Evolutionary conservation across 495 filamentous ascomycete species (phyloP), one percentile per base, ranked within the genome.

Genomic region (Rhypophila decipiens): DNA sequence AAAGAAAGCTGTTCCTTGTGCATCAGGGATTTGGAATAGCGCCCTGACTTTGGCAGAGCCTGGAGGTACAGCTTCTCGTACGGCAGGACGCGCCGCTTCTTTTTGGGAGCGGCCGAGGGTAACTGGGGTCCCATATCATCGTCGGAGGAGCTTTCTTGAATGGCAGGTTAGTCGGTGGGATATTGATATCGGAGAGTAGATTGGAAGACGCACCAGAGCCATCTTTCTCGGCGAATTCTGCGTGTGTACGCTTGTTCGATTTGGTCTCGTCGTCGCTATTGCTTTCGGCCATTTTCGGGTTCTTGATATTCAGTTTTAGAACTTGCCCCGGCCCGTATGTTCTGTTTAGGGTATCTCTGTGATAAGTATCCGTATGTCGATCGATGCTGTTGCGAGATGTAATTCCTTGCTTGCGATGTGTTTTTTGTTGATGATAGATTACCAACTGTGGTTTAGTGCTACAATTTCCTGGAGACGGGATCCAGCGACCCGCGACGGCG

Each of bases 11-110:
- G 88, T 50, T 97, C 93, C 65, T 91, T 90, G 72, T 99, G 93
- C 93, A 99, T 99, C 52, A 99, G 73, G 23, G 93, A 97, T 60
- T 90, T 96, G 39, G 87, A 96, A 66, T 99, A 99, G 11, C 88
- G 84, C 15, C 77, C 49, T 36, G 86, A 86, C 31, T 80, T 78
- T 3, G 93, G 93, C 4, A 99, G 81, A 43, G 94, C 90, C 38
- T 85, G 85, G 57, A 97, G 69, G 67, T 96, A 97, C 51, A 96
- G 80, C 59, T 94, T 95, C 67, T 95, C 91, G 66, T 95, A 87
- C 0, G 88, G 89, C 12, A 99, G 84, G 59, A 87, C 86, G 39
- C 90, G 83, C 9, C 87, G 81, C 67, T 95, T 91, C 75, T 90
- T 97, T 74, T 94, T 94, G 22, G 86, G 88, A 69, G 76, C 47